These are phyloP conservation scores for Thalassiosira hispida DNA, from an alignment of 352 stramenopile species.

Conservation along the genomic window DNA sequence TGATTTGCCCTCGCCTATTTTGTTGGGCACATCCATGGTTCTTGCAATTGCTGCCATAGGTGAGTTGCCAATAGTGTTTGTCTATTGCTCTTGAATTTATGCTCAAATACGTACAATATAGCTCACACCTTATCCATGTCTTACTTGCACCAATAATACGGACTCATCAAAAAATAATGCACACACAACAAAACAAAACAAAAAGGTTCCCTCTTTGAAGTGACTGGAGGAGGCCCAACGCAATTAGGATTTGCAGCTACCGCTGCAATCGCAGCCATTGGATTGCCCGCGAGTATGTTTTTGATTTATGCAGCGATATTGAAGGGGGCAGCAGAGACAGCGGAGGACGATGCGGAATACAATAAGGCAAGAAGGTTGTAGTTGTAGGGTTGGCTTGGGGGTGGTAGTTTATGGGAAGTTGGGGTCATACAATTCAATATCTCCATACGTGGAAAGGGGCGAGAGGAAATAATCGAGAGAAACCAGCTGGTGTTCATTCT, in stretches of 20 bases:
- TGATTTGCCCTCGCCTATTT: conserved; percentile 72
- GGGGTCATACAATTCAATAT: too few species aligned
- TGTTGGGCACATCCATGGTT: conserved; percentile 77
- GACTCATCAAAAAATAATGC: conserved; percentile 1
- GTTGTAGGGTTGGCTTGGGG: too few species aligned
- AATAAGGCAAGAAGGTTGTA: conserved; percentile 46
- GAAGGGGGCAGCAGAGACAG: conserved; percentile 75
- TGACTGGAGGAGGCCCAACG: conserved; percentile 38
- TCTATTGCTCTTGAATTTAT: too few species aligned
- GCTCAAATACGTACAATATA: too few species aligned
- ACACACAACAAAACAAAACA: not conserved
- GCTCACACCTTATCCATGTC: too few species aligned
- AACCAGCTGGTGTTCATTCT: too few species aligned
- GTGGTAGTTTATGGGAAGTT: too few species aligned
- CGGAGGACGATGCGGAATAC: conserved; percentile 70
- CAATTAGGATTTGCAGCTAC: conserved; percentile 56
- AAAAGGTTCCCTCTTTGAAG: conserved; percentile 75
- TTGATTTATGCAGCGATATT: conserved; percentile 79
- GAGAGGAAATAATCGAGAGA: too few species aligned
- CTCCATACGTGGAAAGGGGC: too few species aligned
- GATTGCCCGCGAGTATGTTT: conserved; percentile 64
- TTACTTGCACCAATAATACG: too few species aligned
- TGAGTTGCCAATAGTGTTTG: conserved; percentile 49
- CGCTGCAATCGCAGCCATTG: conserved; percentile 56
- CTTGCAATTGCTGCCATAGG: conserved; percentile 71